A percentile compares a stretch with the other conserved stretches of the same genome.
Conservation (phyloP, 306 rosid genomes). For the Fragaria nilgerrensis region DNA sequence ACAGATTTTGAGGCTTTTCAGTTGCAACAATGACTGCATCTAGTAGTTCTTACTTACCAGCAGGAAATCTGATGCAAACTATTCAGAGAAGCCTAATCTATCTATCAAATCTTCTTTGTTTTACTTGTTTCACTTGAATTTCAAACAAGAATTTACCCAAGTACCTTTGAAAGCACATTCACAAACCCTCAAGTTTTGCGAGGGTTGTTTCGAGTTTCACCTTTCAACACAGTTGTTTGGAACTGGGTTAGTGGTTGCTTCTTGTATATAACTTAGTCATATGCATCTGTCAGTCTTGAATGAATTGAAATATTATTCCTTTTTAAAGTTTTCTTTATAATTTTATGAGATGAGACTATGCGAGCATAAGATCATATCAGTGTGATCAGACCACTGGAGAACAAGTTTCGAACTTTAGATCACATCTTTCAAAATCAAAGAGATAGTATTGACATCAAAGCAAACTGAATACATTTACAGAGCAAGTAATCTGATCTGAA, state of each 20-base stretch:
- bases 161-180: conserved; percentile 3
- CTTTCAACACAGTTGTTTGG: not conserved
- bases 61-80: not conserved
- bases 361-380: not conserved
- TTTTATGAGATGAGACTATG: not conserved
- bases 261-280: not conserved
- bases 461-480: not conserved
- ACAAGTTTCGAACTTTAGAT: not conserved
- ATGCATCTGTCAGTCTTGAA: conserved; percentile 5
- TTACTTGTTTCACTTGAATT: not conserved
- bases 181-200: not conserved
- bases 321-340: not conserved
- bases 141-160: not conserved
- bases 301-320: conserved; percentile 12
- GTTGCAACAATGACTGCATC: not conserved
- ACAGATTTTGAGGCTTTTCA: not conserved
- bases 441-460: not conserved
- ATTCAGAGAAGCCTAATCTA: not conserved
- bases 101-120: not conserved
- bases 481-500: not conserved
- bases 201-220: not conserved
- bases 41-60: not conserved
- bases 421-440: conserved; percentile 9
- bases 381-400: not conserved
- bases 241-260: conserved; percentile 12